A percentile compares a stretch with the other conserved stretches of the same genome.
These are phyloP conservation scores for Ordospora pajunii DNA, from an alignment of 371 early-diverging fungal species.

Conservation along the genomic window DNA sequence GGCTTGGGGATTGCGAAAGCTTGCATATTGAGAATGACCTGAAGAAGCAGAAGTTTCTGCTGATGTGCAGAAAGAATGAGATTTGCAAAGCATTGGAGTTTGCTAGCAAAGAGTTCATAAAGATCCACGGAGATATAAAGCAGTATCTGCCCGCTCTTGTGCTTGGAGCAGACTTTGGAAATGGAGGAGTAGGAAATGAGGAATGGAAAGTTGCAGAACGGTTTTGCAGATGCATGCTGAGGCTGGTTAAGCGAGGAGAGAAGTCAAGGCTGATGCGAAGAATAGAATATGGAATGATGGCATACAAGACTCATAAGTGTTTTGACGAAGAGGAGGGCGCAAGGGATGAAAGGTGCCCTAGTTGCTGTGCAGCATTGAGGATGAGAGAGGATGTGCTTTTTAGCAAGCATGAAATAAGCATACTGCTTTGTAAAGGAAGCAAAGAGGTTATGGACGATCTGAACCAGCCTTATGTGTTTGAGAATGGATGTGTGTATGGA, in stretches of 20 bases:
- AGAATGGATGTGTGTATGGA: constrained; percentile 27
- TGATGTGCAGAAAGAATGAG: neutral
- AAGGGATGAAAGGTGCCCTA: neutral
- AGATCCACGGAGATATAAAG: neutral
- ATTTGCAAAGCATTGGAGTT: neutral
- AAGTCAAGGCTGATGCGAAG: constrained; percentile 1
- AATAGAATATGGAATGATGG: constrained; percentile 32
- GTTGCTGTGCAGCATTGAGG: neutral
- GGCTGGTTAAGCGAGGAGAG: neutral
- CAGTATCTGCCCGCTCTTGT: neutral
- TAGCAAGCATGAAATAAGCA: constrained; percentile 15
- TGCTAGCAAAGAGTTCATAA: constrained; percentile 7
- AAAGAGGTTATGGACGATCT: neutral
- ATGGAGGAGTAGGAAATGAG: neutral
- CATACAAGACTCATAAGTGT: constrained; percentile 15
- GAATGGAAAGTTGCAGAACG: neutral
- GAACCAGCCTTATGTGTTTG: constrained; percentile 4
- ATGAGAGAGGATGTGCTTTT: constrained; percentile 32
- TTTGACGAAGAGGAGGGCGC: neutral
- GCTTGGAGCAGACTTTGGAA: neutral
- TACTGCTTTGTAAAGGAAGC: constrained; percentile 18
- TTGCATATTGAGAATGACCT: neutral
- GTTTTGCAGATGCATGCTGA: neutral
- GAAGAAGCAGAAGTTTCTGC: constrained; percentile 1
- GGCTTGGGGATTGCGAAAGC: neutral